Percentiles rank a stretch among this genome's conserved stretches.
These are phyloP conservation scores for Toxicodendron radicans DNA, from an alignment of 345 rosid genomes.

Conservation along the genomic window DNA sequence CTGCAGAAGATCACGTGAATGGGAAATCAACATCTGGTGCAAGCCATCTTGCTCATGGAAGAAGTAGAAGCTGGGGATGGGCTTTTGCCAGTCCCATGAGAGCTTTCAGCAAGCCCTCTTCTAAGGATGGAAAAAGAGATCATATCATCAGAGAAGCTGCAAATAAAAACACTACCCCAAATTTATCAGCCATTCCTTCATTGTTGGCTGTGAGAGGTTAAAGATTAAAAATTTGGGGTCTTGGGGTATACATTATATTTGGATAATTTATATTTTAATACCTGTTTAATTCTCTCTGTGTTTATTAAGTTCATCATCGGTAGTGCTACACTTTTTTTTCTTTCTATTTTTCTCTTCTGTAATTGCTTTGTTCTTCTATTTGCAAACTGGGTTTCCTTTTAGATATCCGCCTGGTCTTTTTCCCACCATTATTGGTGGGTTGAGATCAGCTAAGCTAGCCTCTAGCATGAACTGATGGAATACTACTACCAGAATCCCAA, in stretches of 20 bases:
- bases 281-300: constrained; percentile 23
- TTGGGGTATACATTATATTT: constrained; percentile 8
- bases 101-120: constrained; percentile 59
- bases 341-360: not conserved
- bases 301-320: constrained; percentile 16
- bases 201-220: constrained; percentile 62
- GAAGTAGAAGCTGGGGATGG: constrained; percentile 83
- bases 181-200: constrained; percentile 71
- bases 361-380: constrained; percentile 8
- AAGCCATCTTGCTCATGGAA: constrained; percentile 33
- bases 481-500: not conserved
- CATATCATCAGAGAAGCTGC: constrained; percentile 36
- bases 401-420: not conserved
- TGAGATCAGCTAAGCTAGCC: constrained; percentile 3
- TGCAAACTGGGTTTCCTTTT: constrained; percentile 10
- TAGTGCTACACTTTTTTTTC: constrained; percentile 5
- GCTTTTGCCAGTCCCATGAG: constrained; percentile 96
- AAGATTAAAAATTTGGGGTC: not conserved
- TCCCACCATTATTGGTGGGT: not conserved
- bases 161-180: constrained; percentile 42
- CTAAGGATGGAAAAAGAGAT: constrained; percentile 50
- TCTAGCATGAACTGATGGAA: constrained; percentile 8
- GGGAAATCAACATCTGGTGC: constrained; percentile 34
- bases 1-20: constrained; percentile 39
- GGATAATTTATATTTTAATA: not conserved